Evolutionary conservation across 768 basidiomycete genomes (phyloP), one percentile per base, ranked within the genome.

Genomic region (Sporobolomyces phaffii): DNA sequence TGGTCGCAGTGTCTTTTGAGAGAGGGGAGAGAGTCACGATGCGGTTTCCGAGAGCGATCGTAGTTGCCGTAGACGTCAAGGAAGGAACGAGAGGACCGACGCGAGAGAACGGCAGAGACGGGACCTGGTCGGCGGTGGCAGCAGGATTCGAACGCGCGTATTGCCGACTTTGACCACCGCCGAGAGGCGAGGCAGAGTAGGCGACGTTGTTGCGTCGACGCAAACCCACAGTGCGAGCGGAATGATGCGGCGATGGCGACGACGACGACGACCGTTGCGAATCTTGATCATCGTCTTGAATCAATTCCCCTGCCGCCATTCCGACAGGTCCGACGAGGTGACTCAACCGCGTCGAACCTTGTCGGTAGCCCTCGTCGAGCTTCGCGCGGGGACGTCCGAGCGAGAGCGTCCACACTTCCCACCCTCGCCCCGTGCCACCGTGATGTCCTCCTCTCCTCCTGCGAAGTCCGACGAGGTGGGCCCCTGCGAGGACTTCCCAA

Each of bases 401-500:
- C 17, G 51, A 3, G 1, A 65, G 24, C 5, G 33, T 33, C 69
- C 69, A 70, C 11, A 70, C 50, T 45, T 70, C 61, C 69, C 69
- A 70, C 1, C 56, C 56, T 38, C 45, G 2, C n/a, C 20, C 62
- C n/a, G 20, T 41, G 5, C 29, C 43, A 4, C 49, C 38, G 9
- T 10, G 38, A 9, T 17, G 38, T 4, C 29, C 43, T 5, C 49
- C 45, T 13, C 11, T 47, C 31, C 15, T 41, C 40, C 36, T 34
- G 31, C 89, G 83, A 22, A 92, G 78, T 17, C 91, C 91, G 13
- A 90, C 78, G 60, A 87, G 36, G 18, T 34, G 79, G 56, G 78
- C 80, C 28, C 78, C 80, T 44, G 80, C 76, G 26, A 87, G 76
- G 70, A n/a, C n/a, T n/a, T 85, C 88, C 91, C 91, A 93, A 5